Evolutionary conservation across 2,329 filamentous ascomycete genomes (phyloP).

Genomic region (Magnaporthiopsis incrustans): DNA sequence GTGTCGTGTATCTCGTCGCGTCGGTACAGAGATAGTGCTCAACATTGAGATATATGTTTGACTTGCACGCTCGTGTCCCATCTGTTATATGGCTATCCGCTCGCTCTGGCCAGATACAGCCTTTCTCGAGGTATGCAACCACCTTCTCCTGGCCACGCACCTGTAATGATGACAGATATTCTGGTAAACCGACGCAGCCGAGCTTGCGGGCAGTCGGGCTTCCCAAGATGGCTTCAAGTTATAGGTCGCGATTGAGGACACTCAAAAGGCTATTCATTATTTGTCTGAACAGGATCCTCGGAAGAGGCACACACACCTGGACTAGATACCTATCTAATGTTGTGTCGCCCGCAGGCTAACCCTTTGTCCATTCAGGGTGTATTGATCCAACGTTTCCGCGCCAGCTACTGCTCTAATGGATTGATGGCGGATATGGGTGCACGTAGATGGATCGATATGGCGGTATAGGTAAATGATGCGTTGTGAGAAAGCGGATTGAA

Average conservation of each 20-base stretch:
- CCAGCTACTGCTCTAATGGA: neutral
- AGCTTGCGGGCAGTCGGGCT: neutral
- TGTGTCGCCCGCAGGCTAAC: neutral
- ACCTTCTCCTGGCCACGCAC: neutral
- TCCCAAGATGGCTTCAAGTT: neutral
- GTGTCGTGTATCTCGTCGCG: too few species aligned
- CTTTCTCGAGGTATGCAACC: neutral
- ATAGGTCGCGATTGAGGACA: slow-evolving; percentile 3
- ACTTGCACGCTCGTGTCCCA: too few species aligned
- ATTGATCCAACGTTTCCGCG: neutral
- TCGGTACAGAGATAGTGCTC: too few species aligned
- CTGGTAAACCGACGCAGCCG: slow-evolving; percentile 5
- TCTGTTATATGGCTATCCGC: neutral
- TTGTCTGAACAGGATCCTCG: neutral
- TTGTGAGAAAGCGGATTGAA: too few species aligned
- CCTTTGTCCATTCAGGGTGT: neutral
- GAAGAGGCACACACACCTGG: too few species aligned
- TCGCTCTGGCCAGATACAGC: neutral
- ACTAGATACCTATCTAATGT: neutral
- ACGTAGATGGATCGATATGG: too few species aligned
- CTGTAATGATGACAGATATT: neutral
- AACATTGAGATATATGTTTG: neutral
- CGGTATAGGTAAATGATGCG: too few species aligned
- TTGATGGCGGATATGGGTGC: neutral
- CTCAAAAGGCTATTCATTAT: slow-evolving; percentile 1